A percentile compares a stretch with the other conserved stretches of the same genome.
Evolutionary conservation across 139 green algal species (phyloP).

Genomic region (Nannochloris sp.): DNA sequence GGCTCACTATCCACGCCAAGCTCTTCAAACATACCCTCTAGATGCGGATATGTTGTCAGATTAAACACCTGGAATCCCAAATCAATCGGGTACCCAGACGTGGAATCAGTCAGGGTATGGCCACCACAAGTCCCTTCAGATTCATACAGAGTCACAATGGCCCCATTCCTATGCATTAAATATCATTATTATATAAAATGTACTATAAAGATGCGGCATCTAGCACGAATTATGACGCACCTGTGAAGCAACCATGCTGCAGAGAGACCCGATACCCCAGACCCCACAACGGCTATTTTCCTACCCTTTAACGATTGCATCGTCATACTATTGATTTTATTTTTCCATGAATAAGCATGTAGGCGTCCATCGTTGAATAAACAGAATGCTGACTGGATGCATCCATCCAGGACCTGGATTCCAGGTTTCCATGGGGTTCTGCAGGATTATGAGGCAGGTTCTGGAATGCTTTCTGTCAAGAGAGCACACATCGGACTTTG

Average conservation of each 20-base stretch:
- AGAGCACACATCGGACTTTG: too few relatives aligned
- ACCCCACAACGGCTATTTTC: constrained; percentile 73
- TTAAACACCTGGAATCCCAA: constrained; percentile 95
- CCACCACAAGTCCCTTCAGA: constrained; percentile 65
- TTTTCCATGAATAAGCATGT: too few relatives aligned
- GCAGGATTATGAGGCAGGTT: too few relatives aligned
- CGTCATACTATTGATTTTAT: neutral
- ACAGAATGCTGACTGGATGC: too few relatives aligned
- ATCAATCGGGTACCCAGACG: constrained; percentile 58
- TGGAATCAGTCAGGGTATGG: constrained; percentile 79
- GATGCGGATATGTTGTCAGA: constrained; percentile 89
- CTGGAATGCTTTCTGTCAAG: too few relatives aligned
- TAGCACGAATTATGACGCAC: constrained; percentile 16
- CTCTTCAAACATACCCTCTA: constrained; percentile 81
- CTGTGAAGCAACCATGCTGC: constrained; percentile 75
- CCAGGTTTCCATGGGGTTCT: too few relatives aligned
- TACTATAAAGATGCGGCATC: neutral
- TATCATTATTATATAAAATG: neutral
- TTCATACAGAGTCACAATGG: constrained; percentile 79
- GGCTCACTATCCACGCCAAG: constrained; percentile 79
- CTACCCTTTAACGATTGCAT: neutral
- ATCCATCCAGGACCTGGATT: too few relatives aligned
- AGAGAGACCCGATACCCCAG: constrained; percentile 68
- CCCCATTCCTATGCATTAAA: constrained; percentile 44
- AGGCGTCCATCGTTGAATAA: too few relatives aligned